phyloP scores from a whole-genome alignment of 345 rosid genomes.

The Noccaea caerulescens region DNA sequence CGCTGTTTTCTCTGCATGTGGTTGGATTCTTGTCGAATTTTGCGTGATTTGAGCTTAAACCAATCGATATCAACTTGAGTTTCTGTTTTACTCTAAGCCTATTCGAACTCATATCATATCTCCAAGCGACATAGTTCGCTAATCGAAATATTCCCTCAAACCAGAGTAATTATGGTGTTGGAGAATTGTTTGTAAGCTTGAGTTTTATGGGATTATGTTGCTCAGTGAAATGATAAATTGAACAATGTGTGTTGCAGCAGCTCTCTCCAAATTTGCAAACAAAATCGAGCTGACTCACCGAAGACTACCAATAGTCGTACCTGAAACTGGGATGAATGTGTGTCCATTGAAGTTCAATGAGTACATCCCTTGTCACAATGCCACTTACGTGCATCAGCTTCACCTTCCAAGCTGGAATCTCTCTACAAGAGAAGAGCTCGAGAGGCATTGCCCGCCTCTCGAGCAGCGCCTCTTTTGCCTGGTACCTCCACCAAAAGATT shows the following conservation, averaged over 20 bases:
- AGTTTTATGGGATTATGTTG: not conserved
- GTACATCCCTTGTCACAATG: constrained; percentile 85
- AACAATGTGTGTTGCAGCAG: constrained; percentile 59
- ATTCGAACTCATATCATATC: no score
- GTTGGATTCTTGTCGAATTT: constrained; percentile 6
- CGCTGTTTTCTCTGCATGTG: constrained; percentile 36
- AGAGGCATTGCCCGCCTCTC: constrained; percentile 87
- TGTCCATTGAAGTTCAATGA: constrained; percentile 82
- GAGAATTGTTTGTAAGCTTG: not conserved
- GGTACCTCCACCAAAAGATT: constrained; percentile 88
- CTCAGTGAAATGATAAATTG: no score
- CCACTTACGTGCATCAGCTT: constrained; percentile 56
- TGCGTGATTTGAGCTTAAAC: no score
- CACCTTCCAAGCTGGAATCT: constrained; percentile 56
- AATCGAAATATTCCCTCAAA: not conserved
- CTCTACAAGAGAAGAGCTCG: constrained; percentile 80
- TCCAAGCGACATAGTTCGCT: no score
- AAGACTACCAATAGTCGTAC: constrained; percentile 56
- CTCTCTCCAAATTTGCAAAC: constrained; percentile 52
- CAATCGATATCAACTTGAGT: no score
- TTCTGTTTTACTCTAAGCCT: no score
- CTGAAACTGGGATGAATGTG: constrained; percentile 65
- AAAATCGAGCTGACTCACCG: constrained; percentile 63
- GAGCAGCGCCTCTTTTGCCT: constrained; percentile 82
- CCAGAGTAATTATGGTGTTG: not conserved